A percentile compares a stretch with the other conserved stretches of the same genome.
These are phyloP conservation scores for Poa pratensis DNA, from an alignment of 176 grass and related monocot genomes.

Conservation along the genomic window DNA sequence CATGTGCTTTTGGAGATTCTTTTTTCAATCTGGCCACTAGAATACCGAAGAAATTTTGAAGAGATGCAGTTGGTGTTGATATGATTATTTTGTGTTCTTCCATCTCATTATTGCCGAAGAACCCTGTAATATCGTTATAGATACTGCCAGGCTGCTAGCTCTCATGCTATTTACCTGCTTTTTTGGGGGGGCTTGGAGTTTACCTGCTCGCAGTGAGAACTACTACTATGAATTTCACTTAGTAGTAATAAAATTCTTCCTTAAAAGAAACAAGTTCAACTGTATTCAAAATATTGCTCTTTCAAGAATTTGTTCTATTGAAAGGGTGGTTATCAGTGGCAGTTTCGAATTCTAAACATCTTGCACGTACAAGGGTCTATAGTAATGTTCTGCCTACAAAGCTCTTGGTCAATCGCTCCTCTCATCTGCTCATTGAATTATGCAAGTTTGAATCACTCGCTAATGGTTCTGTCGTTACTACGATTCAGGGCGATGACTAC, in stretches of 20 bases:
- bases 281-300: background rate
- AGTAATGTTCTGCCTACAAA: background rate
- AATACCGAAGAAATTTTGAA: no score
- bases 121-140: no score
- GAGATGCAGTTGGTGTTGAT: no score
- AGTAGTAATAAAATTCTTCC: background rate
- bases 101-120: no score
- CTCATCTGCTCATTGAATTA: background rate
- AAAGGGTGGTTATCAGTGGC: background rate
- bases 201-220: no score
- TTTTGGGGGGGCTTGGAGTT: no score
- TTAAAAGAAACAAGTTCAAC: background rate
- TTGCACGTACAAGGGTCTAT: background rate
- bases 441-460: background rate
- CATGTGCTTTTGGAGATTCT: no score
- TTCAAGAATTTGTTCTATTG: background rate
- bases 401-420: background rate
- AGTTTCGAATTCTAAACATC: background rate
- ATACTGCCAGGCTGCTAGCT: no score
- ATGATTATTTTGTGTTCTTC: no score
- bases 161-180: no score
- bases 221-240: no score
- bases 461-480: background rate
- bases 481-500: background rate
- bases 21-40: no score